A percentile compares a stretch with the other conserved stretches of the same genome.
Evolutionary conservation across 140 eudicot genomes (phyloP).

Genomic region (Senecio squalidus): DNA sequence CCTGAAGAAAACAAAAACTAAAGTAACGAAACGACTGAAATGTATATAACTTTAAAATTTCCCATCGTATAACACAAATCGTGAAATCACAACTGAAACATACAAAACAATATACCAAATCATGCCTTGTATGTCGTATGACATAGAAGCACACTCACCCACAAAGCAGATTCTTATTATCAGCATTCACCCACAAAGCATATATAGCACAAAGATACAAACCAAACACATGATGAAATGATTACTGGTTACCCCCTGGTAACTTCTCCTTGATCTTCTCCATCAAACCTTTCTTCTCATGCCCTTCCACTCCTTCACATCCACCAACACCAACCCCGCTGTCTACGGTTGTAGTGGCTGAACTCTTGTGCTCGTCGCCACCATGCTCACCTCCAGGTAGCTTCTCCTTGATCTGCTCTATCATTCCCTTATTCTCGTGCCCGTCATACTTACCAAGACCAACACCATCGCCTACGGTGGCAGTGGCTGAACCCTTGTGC

Average conservation of each 20-base stretch:
- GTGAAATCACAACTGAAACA: too few relatives aligned
- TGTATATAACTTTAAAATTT: too few relatives aligned
- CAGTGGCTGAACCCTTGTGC: too few relatives aligned
- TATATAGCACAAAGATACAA: background rate
- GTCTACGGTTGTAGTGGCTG: background rate
- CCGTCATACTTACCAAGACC: too few relatives aligned
- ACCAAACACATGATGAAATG: background rate
- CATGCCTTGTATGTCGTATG: too few relatives aligned
- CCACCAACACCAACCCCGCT: constrained; percentile 27
- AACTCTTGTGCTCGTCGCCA: constrained; percentile 16
- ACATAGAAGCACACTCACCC: background rate
- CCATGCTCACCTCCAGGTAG: constrained; percentile 34
- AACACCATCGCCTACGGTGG: too few relatives aligned
- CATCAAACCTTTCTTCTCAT: constrained; percentile 55
- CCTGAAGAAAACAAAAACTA: too few relatives aligned
- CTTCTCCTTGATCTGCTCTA: constrained; percentile 35
- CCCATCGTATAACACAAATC: too few relatives aligned
- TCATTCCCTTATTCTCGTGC: constrained; percentile 46
- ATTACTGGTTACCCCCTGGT: constrained; percentile 37
- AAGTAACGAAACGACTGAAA: too few relatives aligned
- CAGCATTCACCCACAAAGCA: background rate
- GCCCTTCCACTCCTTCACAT: constrained; percentile 17
- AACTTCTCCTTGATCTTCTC: constrained; percentile 57
- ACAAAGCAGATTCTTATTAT: background rate
- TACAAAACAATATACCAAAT: too few relatives aligned